These are phyloP conservation scores for Podila clonocystis DNA, from an alignment of 192 early-diverging fungal species.

Conservation along the genomic window DNA sequence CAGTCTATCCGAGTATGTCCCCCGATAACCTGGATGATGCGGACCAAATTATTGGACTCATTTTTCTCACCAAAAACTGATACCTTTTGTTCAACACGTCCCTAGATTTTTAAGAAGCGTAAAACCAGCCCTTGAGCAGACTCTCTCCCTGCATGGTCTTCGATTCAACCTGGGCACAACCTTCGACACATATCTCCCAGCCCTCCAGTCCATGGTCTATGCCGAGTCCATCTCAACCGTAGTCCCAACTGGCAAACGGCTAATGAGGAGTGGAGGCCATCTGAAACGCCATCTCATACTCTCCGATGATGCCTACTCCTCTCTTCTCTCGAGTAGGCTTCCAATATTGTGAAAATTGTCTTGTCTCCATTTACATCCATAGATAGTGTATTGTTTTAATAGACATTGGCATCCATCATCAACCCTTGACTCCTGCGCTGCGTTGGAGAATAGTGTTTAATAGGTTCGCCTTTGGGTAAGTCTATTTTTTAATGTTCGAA, in stretches of 20 bases:
- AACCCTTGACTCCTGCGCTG: too few relatives aligned
- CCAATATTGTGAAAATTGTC: neutral
- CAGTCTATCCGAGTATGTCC: neutral
- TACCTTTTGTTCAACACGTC: neutral
- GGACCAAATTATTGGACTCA: too few relatives aligned
- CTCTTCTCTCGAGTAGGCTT: constrained; percentile 22
- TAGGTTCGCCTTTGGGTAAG: too few relatives aligned
- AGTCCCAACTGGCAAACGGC: constrained; percentile 35
- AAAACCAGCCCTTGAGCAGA: constrained; percentile 37
- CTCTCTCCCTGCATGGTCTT: constrained; percentile 19
- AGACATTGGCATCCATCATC: too few relatives aligned
- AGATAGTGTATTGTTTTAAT: too few relatives aligned
- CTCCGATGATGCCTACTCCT: constrained; percentile 17
- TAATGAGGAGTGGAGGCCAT: constrained; percentile 45
- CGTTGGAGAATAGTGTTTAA: too few relatives aligned
- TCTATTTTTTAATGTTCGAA: neutral
- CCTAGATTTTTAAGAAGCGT: constrained; percentile 22
- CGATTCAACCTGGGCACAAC: constrained; percentile 26
- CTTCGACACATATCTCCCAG: constrained; percentile 24
- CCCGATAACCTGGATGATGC: too few relatives aligned
- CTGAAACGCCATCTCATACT: constrained; percentile 32
- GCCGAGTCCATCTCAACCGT: constrained; percentile 21
- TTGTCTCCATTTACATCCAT: neutral
- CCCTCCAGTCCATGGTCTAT: constrained; percentile 25
- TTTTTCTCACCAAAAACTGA: neutral